phyloP scores from a whole-genome alignment of 805 yeast species.

The Jamesozyma jinghongensis region DNA sequence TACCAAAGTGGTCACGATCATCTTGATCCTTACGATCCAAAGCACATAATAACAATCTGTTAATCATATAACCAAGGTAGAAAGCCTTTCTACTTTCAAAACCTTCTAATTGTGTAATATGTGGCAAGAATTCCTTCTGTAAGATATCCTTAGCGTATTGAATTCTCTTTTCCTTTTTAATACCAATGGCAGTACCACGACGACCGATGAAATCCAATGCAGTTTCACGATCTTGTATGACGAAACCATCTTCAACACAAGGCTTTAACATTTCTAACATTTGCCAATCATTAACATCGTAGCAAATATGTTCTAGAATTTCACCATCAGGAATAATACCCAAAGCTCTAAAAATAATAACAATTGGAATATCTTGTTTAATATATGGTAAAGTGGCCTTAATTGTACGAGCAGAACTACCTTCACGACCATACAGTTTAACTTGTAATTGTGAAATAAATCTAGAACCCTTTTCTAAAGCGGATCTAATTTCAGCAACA shows the following conservation, averaged over 20 bases:
- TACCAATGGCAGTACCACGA: constrained; percentile 95
- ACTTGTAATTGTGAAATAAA: constrained; percentile 90
- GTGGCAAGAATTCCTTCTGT: constrained; percentile 93
- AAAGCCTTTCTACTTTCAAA: constrained; percentile 94
- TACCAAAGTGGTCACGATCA: constrained; percentile 99
- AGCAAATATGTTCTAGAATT: constrained; percentile 94
- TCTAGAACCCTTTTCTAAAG: constrained; percentile 94
- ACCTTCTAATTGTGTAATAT: constrained; percentile 95
- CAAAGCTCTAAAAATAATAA: constrained; percentile 91
- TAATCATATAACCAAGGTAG: constrained; percentile 96
- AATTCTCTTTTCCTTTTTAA: constrained; percentile 94
- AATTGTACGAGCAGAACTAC: constrained; percentile 68
- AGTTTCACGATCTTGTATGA: constrained; percentile 95
- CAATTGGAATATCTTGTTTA: constrained; percentile 94
- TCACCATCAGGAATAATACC: constrained; percentile 99
- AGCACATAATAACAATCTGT: constrained; percentile 88
- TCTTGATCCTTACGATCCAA: constrained; percentile 96
- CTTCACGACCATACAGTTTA: constrained; percentile 78
- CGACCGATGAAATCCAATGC: constrained; percentile 97
- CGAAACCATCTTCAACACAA: constrained; percentile 98
- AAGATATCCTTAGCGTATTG: constrained; percentile 95
- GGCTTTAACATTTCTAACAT: constrained; percentile 99
- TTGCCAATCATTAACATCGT: constrained; percentile 97
- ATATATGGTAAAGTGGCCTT: constrained; percentile 95
- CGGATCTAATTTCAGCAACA: constrained; percentile 93